Base-by-base conservation (phyloP, 257 asterid species). In the Asclepias syriaca region DNA sequence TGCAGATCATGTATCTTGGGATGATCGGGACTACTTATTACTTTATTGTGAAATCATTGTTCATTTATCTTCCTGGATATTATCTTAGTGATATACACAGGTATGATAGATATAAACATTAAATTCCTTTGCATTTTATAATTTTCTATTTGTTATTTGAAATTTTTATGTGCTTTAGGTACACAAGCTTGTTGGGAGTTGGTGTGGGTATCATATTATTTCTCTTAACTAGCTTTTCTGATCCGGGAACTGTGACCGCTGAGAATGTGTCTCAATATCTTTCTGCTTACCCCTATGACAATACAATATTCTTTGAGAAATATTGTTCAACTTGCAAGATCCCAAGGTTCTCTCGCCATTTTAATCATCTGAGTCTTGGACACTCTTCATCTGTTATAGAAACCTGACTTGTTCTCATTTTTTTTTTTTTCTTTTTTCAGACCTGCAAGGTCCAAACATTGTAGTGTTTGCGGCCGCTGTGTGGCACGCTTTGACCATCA, bases 401-500 rank as follows among this genome's bases (percentile, higher is more conserved):
- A 74, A 45, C 56, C 60, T 66, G 72, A 75, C 49, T 72, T 58
- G 71, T 64, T 72, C 72, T 82, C 18, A 55, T 71, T 24, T 24
- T 24, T 24, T 73, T 45, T 53, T 63, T 3, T 55, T 65, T 24
- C 53, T 73, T 81, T 61, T 49, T 77, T 75, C 79, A 94, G 99
- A 71, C 99, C 98, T 72, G 98, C 99, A 66, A 91, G 99, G 80
- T 91, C 99, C 65, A 95, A 95, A 83, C 99, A 95, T 81, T 95
- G 99, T 84, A 89, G 96, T 76, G 82, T 95, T 75, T 95, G 99
- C 71, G 76, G 84, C 78, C 96, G 92, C 32, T 95, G 99, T 84
- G 97, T 95, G 77, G 97, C 99, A 78, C 90, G 99, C 71, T 95
- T 95, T 80, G 99, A 95, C 71, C 99, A 95, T 85, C 99, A 95